These are phyloP conservation scores for Hypholoma sublateritium DNA, from an alignment of 768 basidiomycete species.

Conservation along the genomic window DNA sequence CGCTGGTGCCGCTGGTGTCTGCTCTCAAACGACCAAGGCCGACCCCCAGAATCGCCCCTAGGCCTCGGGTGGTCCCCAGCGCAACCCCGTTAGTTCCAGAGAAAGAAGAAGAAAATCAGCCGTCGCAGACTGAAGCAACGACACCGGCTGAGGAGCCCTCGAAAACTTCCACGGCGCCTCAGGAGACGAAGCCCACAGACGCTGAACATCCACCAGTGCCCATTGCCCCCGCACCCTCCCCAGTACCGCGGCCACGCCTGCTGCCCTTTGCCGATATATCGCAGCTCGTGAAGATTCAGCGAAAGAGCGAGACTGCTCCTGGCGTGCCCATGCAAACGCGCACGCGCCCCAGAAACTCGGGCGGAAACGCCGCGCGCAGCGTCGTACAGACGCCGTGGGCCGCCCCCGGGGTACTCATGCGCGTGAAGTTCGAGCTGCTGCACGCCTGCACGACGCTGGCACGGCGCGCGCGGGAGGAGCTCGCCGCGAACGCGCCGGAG, in stretches of 20 bases:
- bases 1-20: not conserved
- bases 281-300: not conserved
- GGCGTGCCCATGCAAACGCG: not conserved
- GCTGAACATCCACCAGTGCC: not conserved
- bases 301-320: not conserved
- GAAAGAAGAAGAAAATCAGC: not conserved
- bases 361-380: not conserved
- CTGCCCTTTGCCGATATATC: not conserved
- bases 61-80: not conserved
- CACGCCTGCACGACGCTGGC: constrained; percentile 12
- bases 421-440: constrained; percentile 18
- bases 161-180: not conserved
- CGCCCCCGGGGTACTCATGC: constrained; percentile 9
- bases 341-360: not conserved
- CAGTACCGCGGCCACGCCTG: not conserved
- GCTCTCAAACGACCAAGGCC: constrained; percentile 4
- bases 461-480: constrained; percentile 3
- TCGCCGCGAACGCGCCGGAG: not conserved
- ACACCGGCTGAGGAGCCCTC: not conserved
- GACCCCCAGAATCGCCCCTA: constrained; percentile 1
- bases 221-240: not conserved
- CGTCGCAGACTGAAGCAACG: not conserved
- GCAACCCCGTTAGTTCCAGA: not conserved
- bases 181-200: not conserved
- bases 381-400: constrained; percentile 11